These are phyloP conservation scores for Gynostemma pentaphyllum DNA, from an alignment of 306 rosid species.

Conservation along the genomic window DNA sequence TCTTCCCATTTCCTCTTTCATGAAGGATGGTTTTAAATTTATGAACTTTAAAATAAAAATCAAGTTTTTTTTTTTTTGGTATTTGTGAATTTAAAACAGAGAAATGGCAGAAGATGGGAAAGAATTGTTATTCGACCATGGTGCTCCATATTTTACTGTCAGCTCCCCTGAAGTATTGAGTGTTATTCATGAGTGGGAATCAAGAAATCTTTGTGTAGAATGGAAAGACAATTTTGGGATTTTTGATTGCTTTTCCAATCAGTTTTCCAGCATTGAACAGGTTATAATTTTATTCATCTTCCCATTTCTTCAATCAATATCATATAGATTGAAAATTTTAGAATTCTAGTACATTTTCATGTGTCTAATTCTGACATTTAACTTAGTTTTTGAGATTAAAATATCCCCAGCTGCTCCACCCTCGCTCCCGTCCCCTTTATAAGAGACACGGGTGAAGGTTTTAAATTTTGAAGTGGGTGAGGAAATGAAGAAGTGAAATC, in stretches of 20 bases:
- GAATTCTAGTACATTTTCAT: background rate
- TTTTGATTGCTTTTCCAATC: constrained; percentile 46
- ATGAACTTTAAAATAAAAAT: too few relatives aligned
- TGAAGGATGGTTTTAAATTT: too few relatives aligned
- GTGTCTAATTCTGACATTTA: background rate
- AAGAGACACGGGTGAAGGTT: background rate
- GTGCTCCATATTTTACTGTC: constrained; percentile 73
- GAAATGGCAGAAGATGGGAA: constrained; percentile 64
- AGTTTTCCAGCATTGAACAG: constrained; percentile 48
- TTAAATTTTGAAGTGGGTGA: background rate
- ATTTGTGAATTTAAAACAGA: constrained; percentile 28
- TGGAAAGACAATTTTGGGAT: constrained; percentile 69
- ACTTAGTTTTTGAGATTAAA: background rate
- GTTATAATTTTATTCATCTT: constrained; percentile 26
- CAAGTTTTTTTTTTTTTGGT: constrained; percentile 12
- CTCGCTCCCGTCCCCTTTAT: background rate
- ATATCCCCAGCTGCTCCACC: background rate
- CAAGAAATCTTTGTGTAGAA: constrained; percentile 60
- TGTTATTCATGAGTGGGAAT: constrained; percentile 69
- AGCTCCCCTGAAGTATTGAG: constrained; percentile 35
- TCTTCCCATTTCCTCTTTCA: background rate
- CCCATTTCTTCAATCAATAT: background rate
- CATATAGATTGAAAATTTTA: background rate
- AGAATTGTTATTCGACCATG: constrained; percentile 78
- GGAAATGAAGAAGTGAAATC: background rate